Percentiles rank a stretch among this genome's conserved stretches.
Evolutionary conservation across 768 basidiomycete genomes (phyloP).

Genomic region (Chalciporus pseudorubinellus): DNA sequence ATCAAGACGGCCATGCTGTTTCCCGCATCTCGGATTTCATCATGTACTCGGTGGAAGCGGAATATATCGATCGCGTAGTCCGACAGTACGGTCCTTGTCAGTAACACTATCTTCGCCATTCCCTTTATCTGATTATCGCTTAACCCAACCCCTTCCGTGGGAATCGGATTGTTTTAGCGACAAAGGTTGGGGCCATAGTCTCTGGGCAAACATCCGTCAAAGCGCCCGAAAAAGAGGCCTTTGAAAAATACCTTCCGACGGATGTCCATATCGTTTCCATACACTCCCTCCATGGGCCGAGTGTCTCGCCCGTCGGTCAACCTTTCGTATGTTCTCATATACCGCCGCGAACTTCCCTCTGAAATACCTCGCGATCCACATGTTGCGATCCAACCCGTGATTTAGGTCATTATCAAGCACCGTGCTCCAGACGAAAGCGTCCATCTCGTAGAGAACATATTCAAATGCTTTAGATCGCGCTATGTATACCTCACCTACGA

Average conservation of each 20-base stretch:
- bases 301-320: slow-evolving; percentile 83
- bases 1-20: slow-evolving; percentile 82
- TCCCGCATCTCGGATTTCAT: slow-evolving; percentile 90
- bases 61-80: slow-evolving; percentile 81
- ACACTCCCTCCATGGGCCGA: slow-evolving; percentile 93
- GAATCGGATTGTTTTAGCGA: slow-evolving; percentile 51
- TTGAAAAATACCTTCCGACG: slow-evolving; percentile 80
- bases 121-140: neutral
- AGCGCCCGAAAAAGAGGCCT: slow-evolving; percentile 86
- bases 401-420: slow-evolving; percentile 85
- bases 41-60: slow-evolving; percentile 94
- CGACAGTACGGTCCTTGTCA: slow-evolving; percentile 87
- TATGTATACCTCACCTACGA: slow-evolving; percentile 94
- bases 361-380: neutral
- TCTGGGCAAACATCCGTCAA: slow-evolving; percentile 97
- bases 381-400: neutral
- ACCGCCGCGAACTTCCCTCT: neutral
- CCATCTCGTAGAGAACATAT: slow-evolving; percentile 74
- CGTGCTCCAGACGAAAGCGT: slow-evolving; percentile 75
- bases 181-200: slow-evolving; percentile 88
- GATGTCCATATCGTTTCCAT: slow-evolving; percentile 91
- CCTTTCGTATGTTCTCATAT: slow-evolving; percentile 62
- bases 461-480: slow-evolving; percentile 76
- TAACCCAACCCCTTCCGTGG: neutral
- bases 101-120: slow-evolving; percentile 23